phyloP scores from a whole-genome alignment of 2,329 filamentous ascomycete species.

The Talaromyces sp. region DNA sequence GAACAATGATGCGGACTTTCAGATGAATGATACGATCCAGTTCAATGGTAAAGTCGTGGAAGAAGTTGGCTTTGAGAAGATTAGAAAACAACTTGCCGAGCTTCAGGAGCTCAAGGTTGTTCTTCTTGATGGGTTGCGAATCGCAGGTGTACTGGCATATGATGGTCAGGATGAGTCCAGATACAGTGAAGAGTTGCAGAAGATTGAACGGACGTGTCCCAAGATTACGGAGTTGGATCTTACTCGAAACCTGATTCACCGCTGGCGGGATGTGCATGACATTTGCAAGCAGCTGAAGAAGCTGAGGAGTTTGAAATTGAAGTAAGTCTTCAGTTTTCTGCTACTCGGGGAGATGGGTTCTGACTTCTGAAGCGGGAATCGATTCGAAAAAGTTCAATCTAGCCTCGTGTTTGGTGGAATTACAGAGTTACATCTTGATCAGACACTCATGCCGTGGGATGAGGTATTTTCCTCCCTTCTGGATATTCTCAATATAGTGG shows the following conservation, averaged over 20 bases:
- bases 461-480: slow-evolving; percentile 46
- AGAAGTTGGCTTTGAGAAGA: slow-evolving; percentile 94
- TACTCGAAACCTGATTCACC: slow-evolving; percentile 75
- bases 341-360: slow-evolving; percentile 17
- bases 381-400: slow-evolving; percentile 48
- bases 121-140: slow-evolving; percentile 72
- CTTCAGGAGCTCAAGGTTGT: slow-evolving; percentile 75
- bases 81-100: slow-evolving; percentile 71
- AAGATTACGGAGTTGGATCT: slow-evolving; percentile 73
- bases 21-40: slow-evolving; percentile 57
- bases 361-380: slow-evolving; percentile 62
- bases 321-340: slow-evolving; percentile 52
- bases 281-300: slow-evolving; percentile 69
- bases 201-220: slow-evolving; percentile 57
- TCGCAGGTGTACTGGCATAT: slow-evolving; percentile 44
- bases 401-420: slow-evolving; percentile 50
- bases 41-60: slow-evolving; percentile 80
- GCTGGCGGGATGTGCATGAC: slow-evolving; percentile 61
- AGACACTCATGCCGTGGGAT: slow-evolving; percentile 64
- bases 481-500: slow-evolving; percentile 12
- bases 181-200: slow-evolving; percentile 30
- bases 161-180: slow-evolving; percentile 18
- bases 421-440: slow-evolving; percentile 62
- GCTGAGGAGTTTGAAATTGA: slow-evolving; percentile 65
- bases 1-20: not conserved